Conservation (phyloP, 2,329 filamentous ascomycete genomes). For the Botrytis galanthina region DNA sequence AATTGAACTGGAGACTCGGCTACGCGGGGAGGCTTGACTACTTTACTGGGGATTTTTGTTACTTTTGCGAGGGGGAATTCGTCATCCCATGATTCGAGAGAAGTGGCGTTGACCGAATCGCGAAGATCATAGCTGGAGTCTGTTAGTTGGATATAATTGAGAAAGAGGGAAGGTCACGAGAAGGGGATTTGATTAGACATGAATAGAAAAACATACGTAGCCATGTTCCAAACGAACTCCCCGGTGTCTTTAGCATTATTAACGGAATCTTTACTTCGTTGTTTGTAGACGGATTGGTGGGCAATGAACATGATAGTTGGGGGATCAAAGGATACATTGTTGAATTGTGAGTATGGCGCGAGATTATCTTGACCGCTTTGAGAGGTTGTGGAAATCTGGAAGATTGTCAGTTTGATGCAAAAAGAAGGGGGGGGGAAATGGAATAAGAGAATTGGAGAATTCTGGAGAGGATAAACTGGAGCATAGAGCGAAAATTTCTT, state of each 20-base stretch:
- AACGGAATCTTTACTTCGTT: conserved; percentile 22
- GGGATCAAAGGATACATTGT: conserved; percentile 25
- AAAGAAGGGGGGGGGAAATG: background rate
- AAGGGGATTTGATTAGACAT: background rate
- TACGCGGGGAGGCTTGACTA: conserved; percentile 24
- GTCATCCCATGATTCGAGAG: conserved; percentile 14
- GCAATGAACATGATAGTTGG: conserved; percentile 24
- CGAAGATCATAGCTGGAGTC: background rate
- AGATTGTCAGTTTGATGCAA: background rate
- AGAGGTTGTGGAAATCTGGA: conserved; percentile 18
- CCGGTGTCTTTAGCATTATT: conserved; percentile 25
- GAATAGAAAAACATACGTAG: conserved; percentile 20
- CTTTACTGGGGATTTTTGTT: conserved; percentile 20
- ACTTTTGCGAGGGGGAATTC: conserved; percentile 15
- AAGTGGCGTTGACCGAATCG: background rate
- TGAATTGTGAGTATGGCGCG: conserved; percentile 24
- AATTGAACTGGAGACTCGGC: conserved; percentile 26
- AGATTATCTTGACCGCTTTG: conserved; percentile 23
- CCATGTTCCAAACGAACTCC: conserved; percentile 29
- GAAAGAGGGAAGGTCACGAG: background rate
- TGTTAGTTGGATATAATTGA: background rate
- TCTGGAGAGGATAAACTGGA: background rate
- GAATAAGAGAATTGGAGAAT: background rate
- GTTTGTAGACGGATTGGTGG: conserved; percentile 23
- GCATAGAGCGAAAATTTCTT: background rate